These are phyloP conservation scores for Blepharisma stoltei DNA, from an alignment of 73 alveolate genomes.

Conservation along the genomic window DNA sequence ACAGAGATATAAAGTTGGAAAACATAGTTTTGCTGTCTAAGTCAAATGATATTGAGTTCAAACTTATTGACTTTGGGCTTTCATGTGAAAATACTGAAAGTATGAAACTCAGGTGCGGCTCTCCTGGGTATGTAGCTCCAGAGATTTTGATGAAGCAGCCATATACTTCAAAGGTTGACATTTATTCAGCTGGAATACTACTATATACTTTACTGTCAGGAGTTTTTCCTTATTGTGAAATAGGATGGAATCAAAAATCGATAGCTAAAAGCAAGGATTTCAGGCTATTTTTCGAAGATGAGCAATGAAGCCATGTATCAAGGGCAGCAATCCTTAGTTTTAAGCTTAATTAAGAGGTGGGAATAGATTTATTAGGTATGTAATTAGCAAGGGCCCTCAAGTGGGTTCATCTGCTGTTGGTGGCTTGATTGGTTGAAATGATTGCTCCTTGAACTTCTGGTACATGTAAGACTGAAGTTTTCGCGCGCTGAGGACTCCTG, in stretches of 20 bases:
- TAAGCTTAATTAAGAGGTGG: too few species aligned
- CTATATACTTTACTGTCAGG: constrained; percentile 55
- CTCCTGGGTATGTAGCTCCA: constrained; percentile 75
- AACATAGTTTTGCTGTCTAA: constrained; percentile 40
- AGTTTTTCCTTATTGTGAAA: constrained; percentile 45
- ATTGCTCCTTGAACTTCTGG: too few species aligned
- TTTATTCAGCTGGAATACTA: constrained; percentile 56
- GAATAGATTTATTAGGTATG: too few species aligned
- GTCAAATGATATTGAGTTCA: constrained; percentile 42
- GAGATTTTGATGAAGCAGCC: constrained; percentile 51
- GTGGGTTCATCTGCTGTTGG: too few species aligned
- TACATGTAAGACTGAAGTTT: too few species aligned
- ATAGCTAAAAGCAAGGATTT: constrained; percentile 16
- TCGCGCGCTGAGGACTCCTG: too few species aligned
- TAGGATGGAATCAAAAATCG: constrained; percentile 34
- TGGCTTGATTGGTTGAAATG: too few species aligned
- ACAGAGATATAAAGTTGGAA: constrained; percentile 51
- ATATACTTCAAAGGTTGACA: constrained; percentile 48
- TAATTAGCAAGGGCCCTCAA: too few species aligned
- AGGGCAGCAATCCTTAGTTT: too few species aligned
- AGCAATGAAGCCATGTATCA: too few species aligned
- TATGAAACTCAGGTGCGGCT: constrained; percentile 58
- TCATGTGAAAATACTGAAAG: constrained; percentile 46
- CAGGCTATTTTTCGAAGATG: too few species aligned
- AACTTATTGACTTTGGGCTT: constrained; percentile 59